phyloP scores from a whole-genome alignment of 2,329 filamentous ascomycete species.

The Fusarium praegraminearum region DNA sequence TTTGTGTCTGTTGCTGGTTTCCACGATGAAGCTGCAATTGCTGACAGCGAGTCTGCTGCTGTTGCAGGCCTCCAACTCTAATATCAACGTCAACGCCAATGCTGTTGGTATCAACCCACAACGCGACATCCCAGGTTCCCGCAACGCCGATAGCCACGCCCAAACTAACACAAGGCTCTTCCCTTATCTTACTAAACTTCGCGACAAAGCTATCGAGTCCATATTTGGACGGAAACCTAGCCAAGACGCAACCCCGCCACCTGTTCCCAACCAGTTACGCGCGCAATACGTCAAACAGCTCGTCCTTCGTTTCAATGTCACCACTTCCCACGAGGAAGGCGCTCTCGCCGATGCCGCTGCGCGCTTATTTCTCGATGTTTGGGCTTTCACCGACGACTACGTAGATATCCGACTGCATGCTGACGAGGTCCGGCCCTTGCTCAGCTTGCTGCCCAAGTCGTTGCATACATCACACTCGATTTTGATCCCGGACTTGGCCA shows the following conservation, averaged over 20 bases:
- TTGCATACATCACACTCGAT: slow-evolving; percentile 78
- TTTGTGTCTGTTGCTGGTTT: slow-evolving; percentile 2
- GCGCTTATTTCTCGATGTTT: slow-evolving; percentile 87
- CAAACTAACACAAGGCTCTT: slow-evolving; percentile 52
- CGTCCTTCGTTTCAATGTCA: slow-evolving; percentile 90
- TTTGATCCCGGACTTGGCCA: slow-evolving; percentile 83
- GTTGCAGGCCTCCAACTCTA: slow-evolving; percentile 38
- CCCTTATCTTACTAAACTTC: slow-evolving; percentile 63
- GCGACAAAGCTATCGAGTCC: slow-evolving; percentile 62
- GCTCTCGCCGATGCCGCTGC: slow-evolving; percentile 79
- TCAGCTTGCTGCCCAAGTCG: slow-evolving; percentile 80
- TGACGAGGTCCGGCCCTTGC: slow-evolving; percentile 80
- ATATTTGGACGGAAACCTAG: slow-evolving; percentile 61
- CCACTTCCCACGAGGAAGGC: slow-evolving; percentile 73
- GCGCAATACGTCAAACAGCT: slow-evolving; percentile 79
- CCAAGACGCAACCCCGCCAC: slow-evolving; percentile 44
- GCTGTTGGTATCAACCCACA: slow-evolving; percentile 50
- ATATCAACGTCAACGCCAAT: slow-evolving; percentile 35
- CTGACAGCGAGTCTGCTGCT: slow-evolving; percentile 45
- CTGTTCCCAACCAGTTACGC: slow-evolving; percentile 51
- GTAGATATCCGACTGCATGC: slow-evolving; percentile 86
- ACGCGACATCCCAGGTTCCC: slow-evolving; percentile 35
- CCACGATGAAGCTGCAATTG: slow-evolving; percentile 46
- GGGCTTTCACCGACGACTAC: slow-evolving; percentile 84
- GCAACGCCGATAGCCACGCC: slow-evolving; percentile 8